Conservation (phyloP, 1,284 basidiomycete genomes). For the Boletus subluridellus region DNA sequence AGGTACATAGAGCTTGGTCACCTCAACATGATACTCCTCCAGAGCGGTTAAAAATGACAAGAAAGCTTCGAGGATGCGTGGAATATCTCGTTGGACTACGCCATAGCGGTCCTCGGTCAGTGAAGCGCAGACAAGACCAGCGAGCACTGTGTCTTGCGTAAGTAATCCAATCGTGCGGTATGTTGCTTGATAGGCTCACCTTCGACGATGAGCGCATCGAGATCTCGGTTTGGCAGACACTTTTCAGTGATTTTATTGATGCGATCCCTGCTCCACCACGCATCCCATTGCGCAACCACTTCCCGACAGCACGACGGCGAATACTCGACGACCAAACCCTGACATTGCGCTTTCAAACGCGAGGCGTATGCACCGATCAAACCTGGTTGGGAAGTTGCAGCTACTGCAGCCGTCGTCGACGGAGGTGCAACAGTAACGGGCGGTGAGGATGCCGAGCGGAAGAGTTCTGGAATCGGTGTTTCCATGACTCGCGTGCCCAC, state of each 20-base stretch:
- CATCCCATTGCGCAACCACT: constrained; percentile 19
- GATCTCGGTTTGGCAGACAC: constrained; percentile 53
- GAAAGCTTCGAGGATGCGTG: constrained; percentile 73
- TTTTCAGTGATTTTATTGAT: constrained; percentile 50
- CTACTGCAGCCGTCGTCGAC: constrained; percentile 16
- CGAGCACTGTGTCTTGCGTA: constrained; percentile 49
- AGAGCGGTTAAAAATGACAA: constrained; percentile 62
- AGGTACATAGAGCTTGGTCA: constrained; percentile 38
- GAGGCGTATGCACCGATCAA: constrained; percentile 21
- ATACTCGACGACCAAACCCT: constrained; percentile 15
- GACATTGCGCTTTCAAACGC: constrained; percentile 7
- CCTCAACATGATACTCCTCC: constrained; percentile 57
- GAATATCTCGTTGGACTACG: constrained; percentile 78
- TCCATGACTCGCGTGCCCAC: constrained; percentile 27
- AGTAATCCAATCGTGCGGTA: background rate
- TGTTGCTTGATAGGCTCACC: constrained; percentile 39
- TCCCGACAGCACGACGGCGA: constrained; percentile 36
- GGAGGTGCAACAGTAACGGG: constrained; percentile 31
- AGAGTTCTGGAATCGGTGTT: constrained; percentile 56
- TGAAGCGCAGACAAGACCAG: constrained; percentile 67
- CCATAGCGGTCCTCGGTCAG: constrained; percentile 78
- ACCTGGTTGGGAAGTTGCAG: background rate
- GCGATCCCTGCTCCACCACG: constrained; percentile 61
- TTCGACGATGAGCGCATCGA: constrained; percentile 57
- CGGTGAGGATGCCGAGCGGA: constrained; percentile 45